These are phyloP conservation scores for Neurospora crassa DNA, from an alignment of 2,329 filamentous ascomycete species.

Conservation along the genomic window DNA sequence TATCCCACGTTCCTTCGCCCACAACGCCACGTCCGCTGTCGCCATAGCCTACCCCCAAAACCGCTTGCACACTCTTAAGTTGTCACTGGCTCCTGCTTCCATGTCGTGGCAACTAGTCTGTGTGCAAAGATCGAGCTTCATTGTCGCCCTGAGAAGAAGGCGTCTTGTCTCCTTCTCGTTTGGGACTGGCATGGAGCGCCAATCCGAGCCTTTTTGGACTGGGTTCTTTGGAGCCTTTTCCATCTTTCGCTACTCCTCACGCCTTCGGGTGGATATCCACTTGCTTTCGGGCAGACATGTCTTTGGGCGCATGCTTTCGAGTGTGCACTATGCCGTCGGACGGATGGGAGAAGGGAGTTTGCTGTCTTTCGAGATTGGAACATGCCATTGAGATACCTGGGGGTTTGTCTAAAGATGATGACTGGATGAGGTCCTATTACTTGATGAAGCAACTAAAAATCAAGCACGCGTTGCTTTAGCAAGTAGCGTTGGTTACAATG, in stretches of 20 bases:
- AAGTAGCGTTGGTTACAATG: not conserved
- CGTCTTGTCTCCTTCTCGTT: conserved; percentile 39
- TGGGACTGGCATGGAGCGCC: conserved; percentile 27
- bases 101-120: conserved; percentile 94
- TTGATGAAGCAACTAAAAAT: too few relatives aligned
- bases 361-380: not conserved
- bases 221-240: conserved; percentile 17
- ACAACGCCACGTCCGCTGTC: not conserved
- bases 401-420: not conserved
- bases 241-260: conserved; percentile 20
- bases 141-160: conserved; percentile 30
- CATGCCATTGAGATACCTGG: not conserved
- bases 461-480: not conserved
- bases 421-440: not conserved
- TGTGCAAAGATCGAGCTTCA: conserved; percentile 70
- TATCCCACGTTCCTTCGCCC: conserved; percentile 1
- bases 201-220: conserved; percentile 15
- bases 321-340: not conserved
- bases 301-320: not conserved
- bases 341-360: not conserved
- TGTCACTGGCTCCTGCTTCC: conserved; percentile 67
- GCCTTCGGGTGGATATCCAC: conserved; percentile 6
- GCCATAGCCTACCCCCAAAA: not conserved
- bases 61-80: conserved; percentile 90
- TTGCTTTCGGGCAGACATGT: not conserved